Base-by-base conservation (phyloP, 805 yeast species). In the Candida koratica region DNA sequence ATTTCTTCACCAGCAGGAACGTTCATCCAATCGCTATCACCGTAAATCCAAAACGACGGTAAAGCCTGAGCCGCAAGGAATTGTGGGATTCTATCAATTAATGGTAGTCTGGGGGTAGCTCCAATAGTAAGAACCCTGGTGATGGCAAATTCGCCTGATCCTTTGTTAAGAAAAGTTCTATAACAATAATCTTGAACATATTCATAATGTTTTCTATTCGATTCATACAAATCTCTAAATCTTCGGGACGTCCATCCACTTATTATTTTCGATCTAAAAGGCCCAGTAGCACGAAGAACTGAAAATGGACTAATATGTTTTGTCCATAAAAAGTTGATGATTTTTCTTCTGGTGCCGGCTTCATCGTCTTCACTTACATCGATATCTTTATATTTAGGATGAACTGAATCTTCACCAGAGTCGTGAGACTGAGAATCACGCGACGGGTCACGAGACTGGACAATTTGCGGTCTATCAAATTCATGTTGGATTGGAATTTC, bases 1-100 rank as follows among this genome's bases (percentile, higher is more conserved):
- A 55, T 61, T 25, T 68, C 60, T 25, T 61, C 52, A 2, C 87
- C 87, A 9, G 81, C 83, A 30, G 64, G 68, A 36, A 67, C 73
- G 42, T 75, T 74, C 86, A 80, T 80, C 87, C 87, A 80, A 53
- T 80, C 87, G 25, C 56, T 60, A 41, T 79, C 84, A 7, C 87
- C 87, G 47, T 80, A 80, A 16, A 79, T 43, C 80, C 83, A 77
- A 19, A 77, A 53, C 1, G 77, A 64, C 3, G 77, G 77, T 11
- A 73, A 44, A 41, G 49, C 33, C 67, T 55, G 31, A 45, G 59
- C 11, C 65, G 77, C 46, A 69, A 55, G 57, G 40, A 44, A 51
- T 26, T 55, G 50, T 1, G 73, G 73, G 33, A 67, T 54, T 46
- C 85, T 64, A 43, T 74, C 79, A 20, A 74, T 44, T 28, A 80